Evolutionary conservation across 106 monocot genomes (phyloP).

Genomic region (Allium cepa): DNA sequence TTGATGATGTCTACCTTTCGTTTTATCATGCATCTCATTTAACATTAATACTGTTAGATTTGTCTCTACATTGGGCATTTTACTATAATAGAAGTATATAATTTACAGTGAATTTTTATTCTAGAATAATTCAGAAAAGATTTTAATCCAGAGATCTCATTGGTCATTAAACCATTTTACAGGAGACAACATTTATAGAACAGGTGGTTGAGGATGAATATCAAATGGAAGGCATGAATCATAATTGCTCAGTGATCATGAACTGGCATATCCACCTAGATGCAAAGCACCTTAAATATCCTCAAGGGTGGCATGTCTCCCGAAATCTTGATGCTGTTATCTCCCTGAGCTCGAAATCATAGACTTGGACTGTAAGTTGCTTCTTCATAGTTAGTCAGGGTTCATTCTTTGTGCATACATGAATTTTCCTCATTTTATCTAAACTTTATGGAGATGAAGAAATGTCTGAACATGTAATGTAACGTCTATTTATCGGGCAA

Average conservation of each 20-base stretch:
- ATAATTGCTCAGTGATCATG: constrained; percentile 70
- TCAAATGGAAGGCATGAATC: constrained; percentile 88
- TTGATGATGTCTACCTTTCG: no score
- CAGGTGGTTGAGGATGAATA: constrained; percentile 97
- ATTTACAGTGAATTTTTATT: no score
- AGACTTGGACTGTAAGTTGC: not conserved
- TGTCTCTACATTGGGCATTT: not conserved
- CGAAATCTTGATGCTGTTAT: constrained; percentile 53
- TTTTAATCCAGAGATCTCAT: no score
- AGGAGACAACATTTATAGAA: constrained; percentile 95
- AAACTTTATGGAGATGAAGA: not conserved
- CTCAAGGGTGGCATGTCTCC: constrained; percentile 58
- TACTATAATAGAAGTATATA: no score
- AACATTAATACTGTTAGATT: not conserved
- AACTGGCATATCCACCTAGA: constrained; percentile 95
- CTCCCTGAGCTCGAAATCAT: constrained; percentile 20
- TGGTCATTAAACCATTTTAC: constrained; percentile 6
- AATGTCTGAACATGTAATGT: no score
- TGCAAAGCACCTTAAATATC: constrained; percentile 46
- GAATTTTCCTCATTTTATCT: not conserved
- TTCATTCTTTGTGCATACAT: constrained; percentile 6
- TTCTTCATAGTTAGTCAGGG: constrained; percentile 10
- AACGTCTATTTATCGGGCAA: no score
- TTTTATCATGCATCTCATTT: no score
- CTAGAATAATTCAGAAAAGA: no score